These are phyloP conservation scores for Volvox africanus DNA, from an alignment of 139 green algal genomes.

Conservation along the genomic window DNA sequence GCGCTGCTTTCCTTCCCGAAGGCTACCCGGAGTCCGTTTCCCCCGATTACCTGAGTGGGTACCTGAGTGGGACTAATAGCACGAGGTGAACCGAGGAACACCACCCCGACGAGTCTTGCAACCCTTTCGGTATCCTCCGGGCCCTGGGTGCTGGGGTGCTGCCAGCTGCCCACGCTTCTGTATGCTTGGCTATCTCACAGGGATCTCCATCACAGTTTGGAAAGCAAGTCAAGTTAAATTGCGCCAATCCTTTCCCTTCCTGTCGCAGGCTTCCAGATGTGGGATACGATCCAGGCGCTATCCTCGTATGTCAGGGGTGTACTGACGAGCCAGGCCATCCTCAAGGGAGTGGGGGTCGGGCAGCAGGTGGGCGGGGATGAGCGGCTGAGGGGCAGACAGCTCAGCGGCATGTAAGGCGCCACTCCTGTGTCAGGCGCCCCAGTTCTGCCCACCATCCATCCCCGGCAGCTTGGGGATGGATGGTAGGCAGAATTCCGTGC, in stretches of 20 bases:
- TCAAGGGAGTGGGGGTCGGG: slow-evolving; percentile 82
- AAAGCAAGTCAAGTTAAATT: background rate
- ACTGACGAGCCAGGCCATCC: slow-evolving; percentile 75
- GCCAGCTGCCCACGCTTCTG: background rate
- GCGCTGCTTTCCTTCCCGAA: slow-evolving; percentile 70
- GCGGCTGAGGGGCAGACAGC: no score
- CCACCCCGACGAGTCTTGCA: no score
- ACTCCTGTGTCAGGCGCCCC: no score
- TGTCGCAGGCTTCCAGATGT: slow-evolving; percentile 49
- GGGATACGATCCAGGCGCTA: slow-evolving; percentile 75
- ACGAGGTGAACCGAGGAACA: no score
- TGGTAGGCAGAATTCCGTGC: no score
- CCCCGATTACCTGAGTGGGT: slow-evolving; percentile 67
- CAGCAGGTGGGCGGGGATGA: slow-evolving; percentile 48
- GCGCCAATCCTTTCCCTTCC: background rate
- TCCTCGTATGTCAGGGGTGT: slow-evolving; percentile 84
- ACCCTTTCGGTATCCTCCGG: no score
- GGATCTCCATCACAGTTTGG: background rate
- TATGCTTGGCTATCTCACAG: background rate
- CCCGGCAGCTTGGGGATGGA: background rate
- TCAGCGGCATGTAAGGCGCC: no score
- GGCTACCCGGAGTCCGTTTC: slow-evolving; percentile 69
- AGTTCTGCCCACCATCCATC: no score
- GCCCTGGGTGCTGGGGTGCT: no score
- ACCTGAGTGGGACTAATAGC: no score